Evolutionary conservation across 2,329 filamentous ascomycete genomes (phyloP).

Genomic region (Exophiala alcalophila): DNA sequence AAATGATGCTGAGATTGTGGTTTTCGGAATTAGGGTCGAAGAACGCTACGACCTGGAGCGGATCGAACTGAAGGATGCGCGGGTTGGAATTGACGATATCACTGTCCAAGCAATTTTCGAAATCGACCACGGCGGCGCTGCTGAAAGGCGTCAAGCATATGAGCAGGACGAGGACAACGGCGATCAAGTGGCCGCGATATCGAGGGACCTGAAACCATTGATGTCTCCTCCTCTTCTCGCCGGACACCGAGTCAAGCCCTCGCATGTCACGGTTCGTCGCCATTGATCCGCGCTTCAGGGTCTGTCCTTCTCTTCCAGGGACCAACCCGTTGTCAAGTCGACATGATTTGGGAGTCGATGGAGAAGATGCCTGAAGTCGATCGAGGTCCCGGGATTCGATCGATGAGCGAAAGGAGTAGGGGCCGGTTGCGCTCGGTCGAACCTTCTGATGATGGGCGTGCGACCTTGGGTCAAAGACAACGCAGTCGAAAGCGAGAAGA

Average conservation of each 20-base stretch:
- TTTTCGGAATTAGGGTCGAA: constrained; percentile 63
- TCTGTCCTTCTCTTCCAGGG: constrained; percentile 8
- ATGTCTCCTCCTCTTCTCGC: constrained; percentile 3
- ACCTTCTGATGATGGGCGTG: not conserved
- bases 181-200: not conserved
- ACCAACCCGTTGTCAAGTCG: no score
- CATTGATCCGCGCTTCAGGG: constrained; percentile 3
- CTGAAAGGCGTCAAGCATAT: constrained; percentile 3
- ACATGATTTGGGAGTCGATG: no score
- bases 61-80: constrained; percentile 72
- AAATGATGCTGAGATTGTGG: constrained; percentile 69
- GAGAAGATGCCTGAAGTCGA: no score
- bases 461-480: not conserved
- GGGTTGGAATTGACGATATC: constrained; percentile 59
- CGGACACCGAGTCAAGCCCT: not conserved
- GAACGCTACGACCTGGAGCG: constrained; percentile 67
- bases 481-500: no score
- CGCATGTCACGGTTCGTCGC: not conserved
- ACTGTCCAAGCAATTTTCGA: constrained; percentile 75
- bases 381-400: no score
- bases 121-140: constrained; percentile 65
- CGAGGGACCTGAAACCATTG: not conserved
- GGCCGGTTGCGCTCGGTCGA: no score
- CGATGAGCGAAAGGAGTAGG: no score
- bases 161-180: constrained; percentile 5